Conservation (phyloP, 108 stramenopile genomes). For the Phaeodactylum tricornutum region DNA sequence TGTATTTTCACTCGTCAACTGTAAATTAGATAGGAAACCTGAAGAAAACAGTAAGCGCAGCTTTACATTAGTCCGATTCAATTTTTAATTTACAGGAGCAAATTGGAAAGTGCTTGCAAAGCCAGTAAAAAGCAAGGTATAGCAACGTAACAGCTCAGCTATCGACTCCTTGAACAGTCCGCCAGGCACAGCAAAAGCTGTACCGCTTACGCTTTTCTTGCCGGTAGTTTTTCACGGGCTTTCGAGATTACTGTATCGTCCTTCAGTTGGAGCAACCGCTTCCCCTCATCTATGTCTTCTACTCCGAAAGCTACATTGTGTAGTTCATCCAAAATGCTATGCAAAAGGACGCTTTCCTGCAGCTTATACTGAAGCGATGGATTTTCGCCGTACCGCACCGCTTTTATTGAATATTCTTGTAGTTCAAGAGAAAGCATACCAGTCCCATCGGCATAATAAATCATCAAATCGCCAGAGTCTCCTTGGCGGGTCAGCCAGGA, state of each 20-base stretch:
- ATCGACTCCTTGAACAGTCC: too few species aligned
- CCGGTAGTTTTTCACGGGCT: constrained; percentile 46
- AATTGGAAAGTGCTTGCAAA: too few species aligned
- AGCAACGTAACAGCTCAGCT: too few species aligned
- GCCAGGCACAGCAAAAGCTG: too few species aligned
- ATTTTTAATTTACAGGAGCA: too few species aligned
- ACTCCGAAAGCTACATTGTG: constrained; percentile 31
- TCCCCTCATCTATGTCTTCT: constrained; percentile 37
- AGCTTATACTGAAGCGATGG: constrained; percentile 59
- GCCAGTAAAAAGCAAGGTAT: too few species aligned
- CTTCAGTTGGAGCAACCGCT: constrained; percentile 41
- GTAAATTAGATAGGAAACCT: too few species aligned
- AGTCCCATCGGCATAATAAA: constrained; percentile 51
- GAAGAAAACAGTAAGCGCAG: too few species aligned
- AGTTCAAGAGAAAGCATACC: constrained; percentile 44
- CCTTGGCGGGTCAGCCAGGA: constrained; percentile 45
- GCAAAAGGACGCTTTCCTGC: constrained; percentile 71
- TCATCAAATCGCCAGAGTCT: constrained; percentile 39
- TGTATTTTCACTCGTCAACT: too few species aligned
- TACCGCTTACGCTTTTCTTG: constrained; percentile 44
- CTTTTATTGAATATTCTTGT: constrained; percentile 12
- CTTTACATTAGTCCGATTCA: too few species aligned
- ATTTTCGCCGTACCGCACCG: constrained; percentile 38
- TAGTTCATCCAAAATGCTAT: constrained; percentile 61
- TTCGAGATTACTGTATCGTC: constrained; percentile 37